These are phyloP conservation scores for Aureobasidium sp. DNA, from an alignment of 2,329 filamentous ascomycete genomes.

Conservation along the genomic window DNA sequence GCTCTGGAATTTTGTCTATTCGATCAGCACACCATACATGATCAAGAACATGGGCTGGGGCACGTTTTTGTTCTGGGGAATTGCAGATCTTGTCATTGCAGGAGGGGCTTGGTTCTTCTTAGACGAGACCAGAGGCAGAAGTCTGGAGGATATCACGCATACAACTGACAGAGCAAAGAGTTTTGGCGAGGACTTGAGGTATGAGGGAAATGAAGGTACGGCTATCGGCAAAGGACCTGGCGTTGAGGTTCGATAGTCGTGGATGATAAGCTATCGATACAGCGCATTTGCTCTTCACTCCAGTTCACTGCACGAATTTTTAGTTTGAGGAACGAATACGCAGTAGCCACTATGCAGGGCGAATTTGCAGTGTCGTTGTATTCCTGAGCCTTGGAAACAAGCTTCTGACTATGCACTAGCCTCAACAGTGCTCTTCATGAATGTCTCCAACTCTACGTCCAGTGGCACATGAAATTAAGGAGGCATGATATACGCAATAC, in stretches of 20 bases:
- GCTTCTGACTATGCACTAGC: no score
- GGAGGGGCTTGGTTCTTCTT: conserved; percentile 33
- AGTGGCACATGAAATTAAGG: no score
- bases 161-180: conserved; percentile 8
- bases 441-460: no score
- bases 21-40: conserved; percentile 45
- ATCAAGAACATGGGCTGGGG: conserved; percentile 42
- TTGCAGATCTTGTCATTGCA: conserved; percentile 39
- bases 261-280: not conserved
- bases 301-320: not conserved
- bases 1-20: conserved; percentile 40
- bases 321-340: not conserved
- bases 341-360: no score
- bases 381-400: no score
- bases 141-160: conserved; percentile 30
- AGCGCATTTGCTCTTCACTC: no score
- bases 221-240: not conserved
- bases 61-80: conserved; percentile 43
- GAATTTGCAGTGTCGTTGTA: no score
- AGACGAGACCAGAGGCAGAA: conserved; percentile 32
- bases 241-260: not conserved
- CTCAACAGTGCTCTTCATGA: no score
- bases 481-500: no score
- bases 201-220: not conserved
- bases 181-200: not conserved